A percentile compares a stretch with the other conserved stretches of the same genome.
phyloP scores from a whole-genome alignment of 2,329 filamentous ascomycete genomes.

The Neopestalotiopsis sp. region DNA sequence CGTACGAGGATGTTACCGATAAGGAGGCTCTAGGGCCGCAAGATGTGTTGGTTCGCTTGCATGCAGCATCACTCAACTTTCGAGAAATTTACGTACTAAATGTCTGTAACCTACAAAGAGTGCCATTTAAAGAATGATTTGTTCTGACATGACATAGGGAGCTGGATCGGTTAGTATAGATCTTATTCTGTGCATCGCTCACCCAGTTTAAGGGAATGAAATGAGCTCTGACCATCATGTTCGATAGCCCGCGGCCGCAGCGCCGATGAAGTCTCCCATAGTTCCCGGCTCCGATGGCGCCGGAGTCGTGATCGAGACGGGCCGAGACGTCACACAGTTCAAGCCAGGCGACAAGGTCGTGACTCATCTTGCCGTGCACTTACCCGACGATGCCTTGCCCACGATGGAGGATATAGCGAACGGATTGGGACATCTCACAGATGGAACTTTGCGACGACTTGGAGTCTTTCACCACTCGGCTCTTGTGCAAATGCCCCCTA shows the following conservation, averaged over 20 bases:
- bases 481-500: slow-evolving; percentile 36
- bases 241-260: neutral
- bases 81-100: slow-evolving; percentile 40
- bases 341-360: slow-evolving; percentile 49
- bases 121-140: neutral
- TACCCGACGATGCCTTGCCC: slow-evolving; percentile 50
- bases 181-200: too few relatives aligned
- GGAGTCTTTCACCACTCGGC: slow-evolving; percentile 52
- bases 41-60: slow-evolving; percentile 59
- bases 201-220: neutral
- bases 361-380: slow-evolving; percentile 58
- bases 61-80: slow-evolving; percentile 45
- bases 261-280: slow-evolving; percentile 20
- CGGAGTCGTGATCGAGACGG: slow-evolving; percentile 47
- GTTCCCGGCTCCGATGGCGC: slow-evolving; percentile 52
- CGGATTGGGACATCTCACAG: slow-evolving; percentile 61
- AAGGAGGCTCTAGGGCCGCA: slow-evolving; percentile 49
- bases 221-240: neutral
- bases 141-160: neutral
- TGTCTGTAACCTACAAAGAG: neutral
- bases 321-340: slow-evolving; percentile 27
- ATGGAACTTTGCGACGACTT: slow-evolving; percentile 52
- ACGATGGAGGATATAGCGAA: slow-evolving; percentile 53
- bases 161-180: neutral
- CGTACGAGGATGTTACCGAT: slow-evolving; percentile 31